Conservation (phyloP, 108 stramenopile species). For the Chaetoceros tenuissimus region DNA sequence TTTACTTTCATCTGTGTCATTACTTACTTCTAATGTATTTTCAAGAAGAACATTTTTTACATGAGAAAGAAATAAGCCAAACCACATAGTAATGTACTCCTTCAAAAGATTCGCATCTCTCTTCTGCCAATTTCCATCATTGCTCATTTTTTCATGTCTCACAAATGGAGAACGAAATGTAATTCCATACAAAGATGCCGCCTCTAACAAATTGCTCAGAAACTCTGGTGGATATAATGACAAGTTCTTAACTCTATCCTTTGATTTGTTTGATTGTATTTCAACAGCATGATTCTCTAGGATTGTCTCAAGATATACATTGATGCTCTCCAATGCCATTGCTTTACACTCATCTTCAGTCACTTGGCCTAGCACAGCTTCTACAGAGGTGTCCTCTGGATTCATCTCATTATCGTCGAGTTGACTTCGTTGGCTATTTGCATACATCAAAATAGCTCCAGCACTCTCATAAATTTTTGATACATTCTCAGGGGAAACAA, state of each 20-base stretch:
- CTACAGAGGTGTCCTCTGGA: constrained; percentile 4
- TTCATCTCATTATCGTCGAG: constrained; percentile 16
- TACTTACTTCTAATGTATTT: constrained; percentile 12
- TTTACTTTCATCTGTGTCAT: constrained; percentile 11
- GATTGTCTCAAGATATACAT: constrained; percentile 45
- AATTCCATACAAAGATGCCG: constrained; percentile 52
- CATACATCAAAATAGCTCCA: constrained; percentile 59
- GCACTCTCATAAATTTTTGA: constrained; percentile 77
- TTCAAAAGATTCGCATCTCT: constrained; percentile 28
- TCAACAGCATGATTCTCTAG: constrained; percentile 4
- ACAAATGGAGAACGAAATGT: constrained; percentile 26
- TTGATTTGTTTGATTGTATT: background rate
- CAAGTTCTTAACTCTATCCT: background rate
- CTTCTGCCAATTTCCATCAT: too few relatives aligned
- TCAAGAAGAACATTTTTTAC: constrained; percentile 44
- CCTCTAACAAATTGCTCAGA: constrained; percentile 68
- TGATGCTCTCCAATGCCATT: constrained; percentile 46
- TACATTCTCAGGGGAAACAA: constrained; percentile 38
- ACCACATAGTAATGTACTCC: constrained; percentile 49
- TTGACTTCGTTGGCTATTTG: constrained; percentile 15
- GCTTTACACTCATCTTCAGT: constrained; percentile 36
- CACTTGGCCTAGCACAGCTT: background rate
- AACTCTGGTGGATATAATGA: constrained; percentile 36
- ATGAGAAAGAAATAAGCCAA: constrained; percentile 53
- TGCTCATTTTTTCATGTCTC: background rate